Base-by-base conservation (phyloP, 2,329 filamentous ascomycete species). In the Calonectria multiphialidica region DNA sequence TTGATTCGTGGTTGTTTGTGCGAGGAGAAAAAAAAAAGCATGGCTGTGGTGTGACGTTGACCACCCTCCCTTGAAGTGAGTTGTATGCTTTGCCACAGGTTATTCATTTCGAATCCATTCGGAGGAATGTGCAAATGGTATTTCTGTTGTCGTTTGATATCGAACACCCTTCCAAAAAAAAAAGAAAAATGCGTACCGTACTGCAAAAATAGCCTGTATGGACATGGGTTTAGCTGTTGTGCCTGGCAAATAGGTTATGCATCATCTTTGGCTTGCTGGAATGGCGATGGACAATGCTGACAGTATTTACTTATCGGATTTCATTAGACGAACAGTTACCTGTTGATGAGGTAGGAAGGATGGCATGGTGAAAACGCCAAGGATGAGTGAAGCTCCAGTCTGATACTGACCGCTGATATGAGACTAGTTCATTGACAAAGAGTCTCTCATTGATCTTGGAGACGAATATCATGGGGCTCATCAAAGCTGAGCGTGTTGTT, bases 381-480 rank as follows among this genome's bases (percentile, higher is more conserved):
- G n/a, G 21, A 23, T 47, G 10, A 23, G 9, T 23, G 4, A 13
- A 21, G 10, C 10, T 13, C n/a, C 23, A 21, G n/a, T 47, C 21
- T 37, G 16, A 68, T 23, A 50, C 28, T 21, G 30, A 50, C 6
- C 16, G 5, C 21, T 9, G 21, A 23, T 13, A 64, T 45, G 57
- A 64, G 2, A 69, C 18, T 9, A 28, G 45, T 5, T 63, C 57
- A n/a, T 57, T 57, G 16, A 69, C 66, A 21, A 28, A 63, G 35
- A 64, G 45, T 57, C 23, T 64, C 28, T 33, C 23, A 47, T 70
- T 7, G 67, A 70, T 16, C 59, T 42, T 44, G 59, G 28, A 10
- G 67, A 70, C n/a, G 59, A 70, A 61, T 47, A 70, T 23, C 67
- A 59, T n/a, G 59, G 55, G 45, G 44, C 57, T 21, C n/a, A 49